A percentile compares a stretch with the other conserved stretches of the same genome.
Evolutionary conservation across 1,284 basidiomycete genomes (phyloP).

Genomic region (Papiliotrema fonsecae): DNA sequence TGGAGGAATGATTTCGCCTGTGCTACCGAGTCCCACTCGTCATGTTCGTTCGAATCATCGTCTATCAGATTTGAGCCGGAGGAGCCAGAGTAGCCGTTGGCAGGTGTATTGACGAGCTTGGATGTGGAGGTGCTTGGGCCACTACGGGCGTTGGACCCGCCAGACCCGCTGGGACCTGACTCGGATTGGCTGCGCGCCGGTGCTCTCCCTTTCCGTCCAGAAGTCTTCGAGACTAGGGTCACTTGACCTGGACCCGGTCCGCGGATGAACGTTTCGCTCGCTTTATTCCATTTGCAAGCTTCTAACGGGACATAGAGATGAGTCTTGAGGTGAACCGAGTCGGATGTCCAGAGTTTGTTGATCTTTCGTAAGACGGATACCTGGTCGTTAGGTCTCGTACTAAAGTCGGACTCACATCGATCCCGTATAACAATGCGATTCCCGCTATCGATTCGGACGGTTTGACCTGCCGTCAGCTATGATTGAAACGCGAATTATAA

Average conservation of each 20-base stretch:
- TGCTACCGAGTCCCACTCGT: background rate
- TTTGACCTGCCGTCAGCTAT: constrained; percentile 52
- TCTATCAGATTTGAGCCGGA: background rate
- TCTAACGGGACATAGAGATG: constrained; percentile 70
- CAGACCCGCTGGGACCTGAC: background rate
- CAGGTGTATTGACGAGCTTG: too few species aligned
- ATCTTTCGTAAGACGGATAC: constrained; percentile 69
- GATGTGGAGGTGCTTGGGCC: too few species aligned
- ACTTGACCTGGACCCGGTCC: constrained; percentile 44
- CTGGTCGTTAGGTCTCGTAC: constrained; percentile 23
- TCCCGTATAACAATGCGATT: constrained; percentile 79
- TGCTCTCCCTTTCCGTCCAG: constrained; percentile 17
- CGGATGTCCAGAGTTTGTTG: constrained; percentile 86
- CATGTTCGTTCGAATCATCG: constrained; percentile 4
- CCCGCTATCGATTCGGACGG: constrained; percentile 73
- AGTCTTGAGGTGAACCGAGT: constrained; percentile 78
- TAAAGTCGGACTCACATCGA: constrained; percentile 54
- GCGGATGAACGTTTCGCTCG: constrained; percentile 33
- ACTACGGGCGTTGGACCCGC: too few species aligned
- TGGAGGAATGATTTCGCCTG: constrained; percentile 14
- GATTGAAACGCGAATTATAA: background rate
- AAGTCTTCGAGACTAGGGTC: constrained; percentile 29
- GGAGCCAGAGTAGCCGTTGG: background rate
- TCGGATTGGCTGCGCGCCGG: background rate
- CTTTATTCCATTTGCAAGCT: constrained; percentile 42